phyloP scores from a whole-genome alignment of 2,329 filamentous ascomycete species.

The Verticillium albo-atrum region DNA sequence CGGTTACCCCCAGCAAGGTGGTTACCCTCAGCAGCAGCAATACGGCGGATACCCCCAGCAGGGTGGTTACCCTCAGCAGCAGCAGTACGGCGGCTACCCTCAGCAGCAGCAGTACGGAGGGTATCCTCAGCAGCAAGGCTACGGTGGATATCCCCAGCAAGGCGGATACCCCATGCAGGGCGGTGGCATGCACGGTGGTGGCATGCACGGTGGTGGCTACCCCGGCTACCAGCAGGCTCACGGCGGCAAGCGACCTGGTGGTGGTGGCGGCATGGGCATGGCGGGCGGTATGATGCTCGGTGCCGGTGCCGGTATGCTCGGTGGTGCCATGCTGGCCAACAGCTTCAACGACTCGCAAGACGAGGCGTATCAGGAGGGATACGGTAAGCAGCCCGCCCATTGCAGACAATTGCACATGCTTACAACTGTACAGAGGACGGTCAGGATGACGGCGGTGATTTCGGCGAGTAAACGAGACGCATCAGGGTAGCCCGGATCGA shows the following conservation, averaged over 20 bases:
- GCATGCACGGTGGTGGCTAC: constrained; percentile 24
- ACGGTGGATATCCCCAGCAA: constrained; percentile 25
- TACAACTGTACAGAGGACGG: constrained; percentile 19
- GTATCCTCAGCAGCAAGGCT: constrained; percentile 19
- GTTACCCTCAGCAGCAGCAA: constrained; percentile 7
- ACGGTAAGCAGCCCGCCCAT: constrained; percentile 5
- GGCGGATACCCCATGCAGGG: constrained; percentile 21
- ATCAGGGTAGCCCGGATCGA: constrained; percentile 15
- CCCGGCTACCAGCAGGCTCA: constrained; percentile 31
- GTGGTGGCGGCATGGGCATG: constrained; percentile 47
- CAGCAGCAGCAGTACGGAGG: constrained; percentile 20
- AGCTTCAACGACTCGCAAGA: constrained; percentile 60
- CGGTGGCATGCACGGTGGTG: too few species aligned
- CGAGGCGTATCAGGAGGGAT: constrained; percentile 47
- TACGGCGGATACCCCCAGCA: constrained; percentile 24
- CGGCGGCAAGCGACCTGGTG: constrained; percentile 31
- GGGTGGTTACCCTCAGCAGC: constrained; percentile 10
- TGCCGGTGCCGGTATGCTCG: constrained; percentile 75
- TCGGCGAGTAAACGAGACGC: constrained; percentile 10
- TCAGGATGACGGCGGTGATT: constrained; percentile 29
- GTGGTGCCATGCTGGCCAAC: constrained; percentile 67
- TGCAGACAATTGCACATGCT: neutral
- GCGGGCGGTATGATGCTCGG: constrained; percentile 73
- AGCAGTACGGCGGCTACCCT: constrained; percentile 19
- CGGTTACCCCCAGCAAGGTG: constrained; percentile 21